Conservation (phyloP, 2,329 filamentous ascomycete species). For the Helotiales sp. region DNA sequence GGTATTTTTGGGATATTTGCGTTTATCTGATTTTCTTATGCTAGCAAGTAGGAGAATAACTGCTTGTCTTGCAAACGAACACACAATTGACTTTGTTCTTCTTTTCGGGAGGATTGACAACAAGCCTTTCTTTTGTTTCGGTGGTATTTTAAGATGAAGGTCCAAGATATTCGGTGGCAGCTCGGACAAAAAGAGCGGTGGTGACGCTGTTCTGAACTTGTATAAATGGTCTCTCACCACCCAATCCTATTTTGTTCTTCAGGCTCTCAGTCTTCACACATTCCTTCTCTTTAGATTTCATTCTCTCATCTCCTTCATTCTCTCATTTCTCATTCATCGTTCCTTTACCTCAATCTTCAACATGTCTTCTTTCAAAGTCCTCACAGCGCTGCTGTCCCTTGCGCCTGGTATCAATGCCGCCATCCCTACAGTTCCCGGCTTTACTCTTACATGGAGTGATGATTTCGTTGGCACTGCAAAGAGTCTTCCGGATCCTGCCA, state of each 20-base stretch:
- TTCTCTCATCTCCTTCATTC: not conserved
- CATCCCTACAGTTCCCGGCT: not conserved
- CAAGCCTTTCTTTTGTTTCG: not conserved
- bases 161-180: not conserved
- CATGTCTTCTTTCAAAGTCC: not conserved
- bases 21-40: not conserved
- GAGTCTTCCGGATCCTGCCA: not conserved
- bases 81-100: not conserved
- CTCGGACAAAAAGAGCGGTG: not conserved
- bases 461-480: slow-evolving; percentile 1
- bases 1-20: not conserved
- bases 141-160: not conserved
- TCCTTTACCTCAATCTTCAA: not conserved
- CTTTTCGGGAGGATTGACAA: not conserved
- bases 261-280: not conserved
- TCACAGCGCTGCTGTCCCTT: not conserved
- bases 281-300: not conserved
- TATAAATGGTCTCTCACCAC: not conserved
- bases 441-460: not conserved
- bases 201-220: not conserved
- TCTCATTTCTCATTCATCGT: not conserved
- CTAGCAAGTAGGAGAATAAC: not conserved
- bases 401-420: not conserved
- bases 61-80: not conserved
- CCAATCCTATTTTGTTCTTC: not conserved